phyloP scores from a whole-genome alignment of 306 rosid genomes.

The Castanea mollissima region DNA sequence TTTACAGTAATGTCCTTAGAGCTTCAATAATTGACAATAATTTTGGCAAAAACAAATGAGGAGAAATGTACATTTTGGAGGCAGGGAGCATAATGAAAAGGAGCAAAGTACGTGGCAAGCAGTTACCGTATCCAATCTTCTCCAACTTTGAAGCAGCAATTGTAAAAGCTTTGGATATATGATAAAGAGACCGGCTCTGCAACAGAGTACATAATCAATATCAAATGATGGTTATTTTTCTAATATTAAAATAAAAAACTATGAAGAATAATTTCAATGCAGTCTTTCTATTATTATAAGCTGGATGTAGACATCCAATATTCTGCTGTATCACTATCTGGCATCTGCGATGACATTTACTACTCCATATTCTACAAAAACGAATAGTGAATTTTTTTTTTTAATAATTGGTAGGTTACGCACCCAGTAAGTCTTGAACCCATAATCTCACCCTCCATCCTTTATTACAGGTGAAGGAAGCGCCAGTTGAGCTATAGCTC shows the following conservation, averaged over 20 bases:
- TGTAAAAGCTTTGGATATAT: constrained; percentile 85
- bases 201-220: constrained; percentile 30
- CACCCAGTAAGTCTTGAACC: too few species aligned
- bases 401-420: too few species aligned
- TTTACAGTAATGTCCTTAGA: too few species aligned
- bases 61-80: not conserved
- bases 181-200: constrained; percentile 82
- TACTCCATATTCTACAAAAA: not conserved
- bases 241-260: not conserved
- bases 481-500: too few species aligned
- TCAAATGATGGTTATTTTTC: constrained; percentile 9
- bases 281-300: not conserved
- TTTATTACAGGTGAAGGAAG: too few species aligned
- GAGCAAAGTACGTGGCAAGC: not conserved
- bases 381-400: too few species aligned
- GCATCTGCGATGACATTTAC: not conserved
- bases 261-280: not conserved
- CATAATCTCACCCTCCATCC: too few species aligned
- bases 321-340: not conserved
- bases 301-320: not conserved
- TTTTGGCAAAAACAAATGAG: not conserved
- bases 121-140: constrained; percentile 81
- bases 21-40: not conserved
- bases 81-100: not conserved
- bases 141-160: constrained; percentile 90